Conservation (phyloP, 2,329 filamentous ascomycete genomes). For the Penicillium aurantiogriseum region DNA sequence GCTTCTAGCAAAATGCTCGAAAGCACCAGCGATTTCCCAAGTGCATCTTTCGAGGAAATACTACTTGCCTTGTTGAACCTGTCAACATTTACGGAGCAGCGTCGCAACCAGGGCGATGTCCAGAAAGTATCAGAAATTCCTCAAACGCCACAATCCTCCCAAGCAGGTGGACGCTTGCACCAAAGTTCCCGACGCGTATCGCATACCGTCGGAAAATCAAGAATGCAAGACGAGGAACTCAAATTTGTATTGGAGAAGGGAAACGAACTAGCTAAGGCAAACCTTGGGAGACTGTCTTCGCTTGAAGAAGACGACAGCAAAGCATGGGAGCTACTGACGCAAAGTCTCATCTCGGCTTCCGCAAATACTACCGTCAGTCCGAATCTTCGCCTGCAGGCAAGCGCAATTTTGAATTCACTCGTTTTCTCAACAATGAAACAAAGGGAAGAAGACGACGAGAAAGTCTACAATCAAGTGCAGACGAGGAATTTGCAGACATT, state of each 20-base stretch:
- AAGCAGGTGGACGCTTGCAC: slow-evolving; percentile 32
- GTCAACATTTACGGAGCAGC: slow-evolving; percentile 49
- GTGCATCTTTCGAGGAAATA: slow-evolving; percentile 74
- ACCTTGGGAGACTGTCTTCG: slow-evolving; percentile 70
- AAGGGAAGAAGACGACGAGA: slow-evolving; percentile 38
- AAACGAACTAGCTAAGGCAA: slow-evolving; percentile 70
- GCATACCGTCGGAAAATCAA: slow-evolving; percentile 40
- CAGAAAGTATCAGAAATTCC: slow-evolving; percentile 55
- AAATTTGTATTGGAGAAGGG: slow-evolving; percentile 67
- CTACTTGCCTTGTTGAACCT: slow-evolving; percentile 72
- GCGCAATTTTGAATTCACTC: slow-evolving; percentile 58
- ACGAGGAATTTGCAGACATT: slow-evolving; percentile 68
- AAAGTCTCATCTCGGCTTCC: slow-evolving; percentile 51
- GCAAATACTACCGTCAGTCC: slow-evolving; percentile 39
- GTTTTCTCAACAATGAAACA: slow-evolving; percentile 46
- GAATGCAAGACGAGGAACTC: slow-evolving; percentile 45
- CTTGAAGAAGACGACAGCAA: slow-evolving; percentile 62
- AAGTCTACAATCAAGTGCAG: slow-evolving; percentile 63
- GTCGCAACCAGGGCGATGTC: slow-evolving; percentile 47
- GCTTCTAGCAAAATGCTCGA: slow-evolving; percentile 85
- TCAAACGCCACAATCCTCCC: slow-evolving; percentile 25
- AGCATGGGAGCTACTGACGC: slow-evolving; percentile 71
- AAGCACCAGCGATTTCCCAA: slow-evolving; percentile 87
- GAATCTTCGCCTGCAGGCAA: slow-evolving; percentile 52
- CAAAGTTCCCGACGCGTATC: slow-evolving; percentile 43